Evolutionary conservation across 805 yeast genomes (phyloP).

Genomic region (Yarrowia sp.): DNA sequence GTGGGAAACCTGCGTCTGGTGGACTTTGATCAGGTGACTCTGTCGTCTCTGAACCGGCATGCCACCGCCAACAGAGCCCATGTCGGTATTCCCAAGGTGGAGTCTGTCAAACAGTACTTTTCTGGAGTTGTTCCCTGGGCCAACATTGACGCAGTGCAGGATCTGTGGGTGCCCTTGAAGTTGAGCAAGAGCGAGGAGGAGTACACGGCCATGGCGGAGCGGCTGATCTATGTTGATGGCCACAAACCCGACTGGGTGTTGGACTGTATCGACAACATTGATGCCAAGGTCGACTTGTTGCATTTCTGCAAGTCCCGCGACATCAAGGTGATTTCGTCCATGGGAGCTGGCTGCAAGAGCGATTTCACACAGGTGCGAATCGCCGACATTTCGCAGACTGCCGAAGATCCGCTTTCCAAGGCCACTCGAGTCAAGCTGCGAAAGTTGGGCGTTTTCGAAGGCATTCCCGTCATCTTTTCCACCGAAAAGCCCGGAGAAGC

Average conservation of each 20-base stretch:
- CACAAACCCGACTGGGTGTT: conserved; percentile 74
- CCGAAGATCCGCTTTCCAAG: conserved; percentile 90
- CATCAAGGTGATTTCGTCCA: conserved; percentile 77
- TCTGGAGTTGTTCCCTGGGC: conserved; percentile 90
- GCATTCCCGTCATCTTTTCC: conserved; percentile 85
- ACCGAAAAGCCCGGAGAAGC: conserved; percentile 98
- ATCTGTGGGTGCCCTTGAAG: conserved; percentile 54
- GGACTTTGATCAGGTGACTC: conserved; percentile 94
- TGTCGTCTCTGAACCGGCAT: conserved; percentile 89
- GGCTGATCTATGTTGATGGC: conserved; percentile 41
- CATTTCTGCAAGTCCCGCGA: conserved; percentile 62
- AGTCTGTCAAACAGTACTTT: conserved; percentile 68
- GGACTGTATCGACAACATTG: conserved; percentile 95
- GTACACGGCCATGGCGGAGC: conserved; percentile 56
- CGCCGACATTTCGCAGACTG: conserved; percentile 84
- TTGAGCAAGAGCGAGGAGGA: conserved; percentile 49
- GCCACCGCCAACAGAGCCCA: conserved; percentile 89
- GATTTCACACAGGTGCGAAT: conserved; percentile 90
- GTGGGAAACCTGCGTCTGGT: conserved; percentile 72
- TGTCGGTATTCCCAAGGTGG: conserved; percentile 91
- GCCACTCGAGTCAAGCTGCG: conserved; percentile 82
- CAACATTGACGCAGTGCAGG: conserved; percentile 70
- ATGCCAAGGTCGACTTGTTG: conserved; percentile 90
- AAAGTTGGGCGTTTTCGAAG: conserved; percentile 68
- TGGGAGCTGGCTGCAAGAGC: conserved; percentile 97